Conservation (phyloP, 495 filamentous ascomycete genomes). For the Podospora anserina region DNA sequence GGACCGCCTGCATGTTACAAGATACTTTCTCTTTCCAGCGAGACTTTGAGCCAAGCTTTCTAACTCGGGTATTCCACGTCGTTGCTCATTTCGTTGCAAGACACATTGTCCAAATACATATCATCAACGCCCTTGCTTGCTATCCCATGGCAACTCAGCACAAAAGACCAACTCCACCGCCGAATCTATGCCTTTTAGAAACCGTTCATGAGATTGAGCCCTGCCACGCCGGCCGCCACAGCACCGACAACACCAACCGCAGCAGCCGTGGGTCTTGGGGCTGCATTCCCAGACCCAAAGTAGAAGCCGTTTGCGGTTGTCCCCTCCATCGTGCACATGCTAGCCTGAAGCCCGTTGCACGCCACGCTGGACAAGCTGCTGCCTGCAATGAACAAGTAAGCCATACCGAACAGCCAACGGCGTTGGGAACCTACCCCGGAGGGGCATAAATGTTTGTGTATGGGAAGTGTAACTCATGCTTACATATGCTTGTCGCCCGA, state of each 20-base stretch:
- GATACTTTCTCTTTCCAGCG: too few relatives aligned
- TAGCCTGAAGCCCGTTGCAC: conserved; percentile 25
- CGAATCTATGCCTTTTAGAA: neutral
- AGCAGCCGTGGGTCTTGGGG: conserved; percentile 27
- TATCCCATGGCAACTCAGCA: too few relatives aligned
- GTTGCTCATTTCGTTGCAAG: neutral
- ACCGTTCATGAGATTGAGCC: conserved; percentile 19
- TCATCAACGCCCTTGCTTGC: neutral
- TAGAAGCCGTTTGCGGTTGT: conserved; percentile 27
- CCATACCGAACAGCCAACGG: neutral
- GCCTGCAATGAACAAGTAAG: conserved; percentile 17
- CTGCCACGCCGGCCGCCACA: conserved; percentile 25
- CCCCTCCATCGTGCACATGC: conserved; percentile 31
- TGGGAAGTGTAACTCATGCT: conserved; percentile 2
- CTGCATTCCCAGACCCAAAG: conserved; percentile 30
- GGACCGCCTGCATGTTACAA: too few relatives aligned
- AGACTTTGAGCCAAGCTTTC: too few relatives aligned
- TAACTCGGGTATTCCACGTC: too few relatives aligned
- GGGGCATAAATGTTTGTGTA: neutral
- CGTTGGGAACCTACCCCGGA: too few relatives aligned
- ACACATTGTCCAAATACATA: too few relatives aligned
- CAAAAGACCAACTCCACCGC: too few relatives aligned
- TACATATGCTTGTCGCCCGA: conserved; percentile 62
- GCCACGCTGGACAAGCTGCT: conserved; percentile 31
- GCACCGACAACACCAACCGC: conserved; percentile 23